A percentile compares a stretch with the other conserved stretches of the same genome.
Conservation (phyloP, 805 yeast species). For the Starmerella scarabaei region DNA sequence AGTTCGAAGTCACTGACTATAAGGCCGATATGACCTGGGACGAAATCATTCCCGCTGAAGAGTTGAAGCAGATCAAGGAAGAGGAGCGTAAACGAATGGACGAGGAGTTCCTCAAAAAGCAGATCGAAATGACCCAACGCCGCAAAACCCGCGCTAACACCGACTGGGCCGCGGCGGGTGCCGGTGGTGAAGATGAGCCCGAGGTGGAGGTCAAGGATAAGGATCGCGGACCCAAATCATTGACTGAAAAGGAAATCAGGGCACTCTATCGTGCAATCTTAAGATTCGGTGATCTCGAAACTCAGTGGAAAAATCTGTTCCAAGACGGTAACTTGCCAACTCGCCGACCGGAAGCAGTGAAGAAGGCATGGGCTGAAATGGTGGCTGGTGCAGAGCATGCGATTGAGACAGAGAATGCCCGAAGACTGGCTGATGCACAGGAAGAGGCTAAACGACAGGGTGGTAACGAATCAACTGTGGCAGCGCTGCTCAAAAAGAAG, state of each 20-base stretch:
- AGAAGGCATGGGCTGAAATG: slow-evolving; percentile 64
- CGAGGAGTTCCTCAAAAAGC: slow-evolving; percentile 76
- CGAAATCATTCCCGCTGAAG: slow-evolving; percentile 94
- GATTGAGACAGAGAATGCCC: slow-evolving; percentile 51
- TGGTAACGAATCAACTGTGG: slow-evolving; percentile 25
- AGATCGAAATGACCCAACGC: slow-evolving; percentile 73
- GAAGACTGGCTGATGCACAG: slow-evolving; percentile 32
- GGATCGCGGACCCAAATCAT: slow-evolving; percentile 31
- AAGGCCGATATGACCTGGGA: slow-evolving; percentile 99
- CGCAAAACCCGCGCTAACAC: slow-evolving; percentile 56
- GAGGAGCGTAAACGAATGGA: slow-evolving; percentile 80
- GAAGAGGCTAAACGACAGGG: slow-evolving; percentile 14
- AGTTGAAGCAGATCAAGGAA: slow-evolving; percentile 72
- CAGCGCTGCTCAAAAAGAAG: slow-evolving; percentile 41
- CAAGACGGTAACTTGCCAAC: slow-evolving; percentile 82
- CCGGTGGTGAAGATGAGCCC: slow-evolving; percentile 36
- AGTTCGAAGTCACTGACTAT: slow-evolving; percentile 95
- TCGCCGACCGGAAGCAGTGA: slow-evolving; percentile 66
- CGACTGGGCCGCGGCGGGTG: slow-evolving; percentile 59
- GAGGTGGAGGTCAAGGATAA: slow-evolving; percentile 20
- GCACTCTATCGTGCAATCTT: slow-evolving; percentile 72
- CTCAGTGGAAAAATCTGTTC: slow-evolving; percentile 70
- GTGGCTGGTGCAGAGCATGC: slow-evolving; percentile 46
- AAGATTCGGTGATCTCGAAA: slow-evolving; percentile 61
- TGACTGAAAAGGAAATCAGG: slow-evolving; percentile 78